A percentile compares a stretch with the other conserved stretches of the same genome.
phyloP scores from a whole-genome alignment of 768 basidiomycete species.

The Sporobolomyces pararoseus region DNA sequence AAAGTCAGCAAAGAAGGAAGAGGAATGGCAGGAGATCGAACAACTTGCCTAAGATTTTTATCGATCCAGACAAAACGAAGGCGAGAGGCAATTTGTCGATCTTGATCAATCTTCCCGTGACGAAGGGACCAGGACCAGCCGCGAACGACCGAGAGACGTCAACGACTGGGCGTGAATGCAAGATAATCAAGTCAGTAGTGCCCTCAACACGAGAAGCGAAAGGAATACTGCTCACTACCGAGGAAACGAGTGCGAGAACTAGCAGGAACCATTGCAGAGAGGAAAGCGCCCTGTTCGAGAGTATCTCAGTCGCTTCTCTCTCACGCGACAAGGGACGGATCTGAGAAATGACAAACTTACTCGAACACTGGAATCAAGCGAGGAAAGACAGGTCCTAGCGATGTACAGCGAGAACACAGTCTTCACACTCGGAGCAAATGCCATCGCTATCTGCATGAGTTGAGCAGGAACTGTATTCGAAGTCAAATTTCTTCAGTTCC shows the following conservation, averaged over 20 bases:
- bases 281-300: constrained; percentile 8
- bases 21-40: neutral
- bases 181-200: no score
- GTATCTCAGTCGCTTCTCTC: no score
- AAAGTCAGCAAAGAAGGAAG: neutral
- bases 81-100: constrained; percentile 9
- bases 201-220: neutral
- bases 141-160: constrained; percentile 25
- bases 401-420: constrained; percentile 4
- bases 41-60: constrained; percentile 18
- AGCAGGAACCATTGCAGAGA: constrained; percentile 20
- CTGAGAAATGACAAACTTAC: neutral
- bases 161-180: constrained; percentile 7
- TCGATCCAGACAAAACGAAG: constrained; percentile 17
- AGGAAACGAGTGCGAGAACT: constrained; percentile 23
- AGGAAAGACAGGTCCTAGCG: constrained; percentile 11
- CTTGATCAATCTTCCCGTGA: constrained; percentile 19
- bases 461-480: constrained; percentile 28
- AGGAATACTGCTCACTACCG: constrained; percentile 14
- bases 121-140: constrained; percentile 21
- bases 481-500: no score
- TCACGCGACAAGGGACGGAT: neutral
- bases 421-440: constrained; percentile 7
- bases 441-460: constrained; percentile 12
- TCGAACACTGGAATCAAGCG: constrained; percentile 28